These are phyloP conservation scores for Chlamydomonas asymmetrica DNA, from an alignment of 139 green algal species.

Conservation along the genomic window DNA sequence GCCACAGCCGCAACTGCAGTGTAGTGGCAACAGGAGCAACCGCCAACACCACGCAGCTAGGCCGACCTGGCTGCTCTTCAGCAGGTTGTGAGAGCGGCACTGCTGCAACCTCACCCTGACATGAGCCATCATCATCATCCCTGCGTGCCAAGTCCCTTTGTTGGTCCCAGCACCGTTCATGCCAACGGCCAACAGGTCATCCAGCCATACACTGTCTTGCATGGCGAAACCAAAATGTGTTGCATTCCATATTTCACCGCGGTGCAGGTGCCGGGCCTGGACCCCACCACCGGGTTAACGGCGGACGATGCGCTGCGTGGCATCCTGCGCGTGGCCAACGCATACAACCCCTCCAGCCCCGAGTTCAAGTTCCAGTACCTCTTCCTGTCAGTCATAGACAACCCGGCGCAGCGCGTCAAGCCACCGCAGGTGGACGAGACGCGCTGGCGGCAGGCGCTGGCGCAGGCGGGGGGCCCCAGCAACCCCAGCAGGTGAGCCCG, in stretches of 20 bases:
- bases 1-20: too few relatives aligned
- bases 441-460: constrained; percentile 70
- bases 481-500: constrained; percentile 52
- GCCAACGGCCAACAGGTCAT: not conserved
- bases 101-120: not conserved
- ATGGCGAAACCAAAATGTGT: not conserved
- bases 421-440: constrained; percentile 70
- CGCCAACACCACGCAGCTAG: too few relatives aligned
- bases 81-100: too few relatives aligned
- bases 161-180: too few relatives aligned
- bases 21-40: too few relatives aligned
- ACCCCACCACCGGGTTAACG: constrained; percentile 15
- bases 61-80: too few relatives aligned
- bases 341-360: constrained; percentile 39
- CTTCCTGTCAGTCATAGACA: constrained; percentile 72
- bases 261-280: constrained; percentile 9
- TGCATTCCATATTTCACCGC: not conserved
- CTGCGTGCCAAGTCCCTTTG: too few relatives aligned
- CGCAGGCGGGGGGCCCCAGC: constrained; percentile 51
- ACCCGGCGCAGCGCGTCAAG: constrained; percentile 59
- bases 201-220: not conserved
- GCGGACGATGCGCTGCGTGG: constrained; percentile 20
- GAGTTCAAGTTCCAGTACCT: constrained; percentile 71
- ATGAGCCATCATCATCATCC: not conserved
- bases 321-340: constrained; percentile 24